Evolutionary conservation across 805 yeast species (phyloP), one percentile per base, ranked within the genome.

Genomic region (Candida sakaeoensis): DNA sequence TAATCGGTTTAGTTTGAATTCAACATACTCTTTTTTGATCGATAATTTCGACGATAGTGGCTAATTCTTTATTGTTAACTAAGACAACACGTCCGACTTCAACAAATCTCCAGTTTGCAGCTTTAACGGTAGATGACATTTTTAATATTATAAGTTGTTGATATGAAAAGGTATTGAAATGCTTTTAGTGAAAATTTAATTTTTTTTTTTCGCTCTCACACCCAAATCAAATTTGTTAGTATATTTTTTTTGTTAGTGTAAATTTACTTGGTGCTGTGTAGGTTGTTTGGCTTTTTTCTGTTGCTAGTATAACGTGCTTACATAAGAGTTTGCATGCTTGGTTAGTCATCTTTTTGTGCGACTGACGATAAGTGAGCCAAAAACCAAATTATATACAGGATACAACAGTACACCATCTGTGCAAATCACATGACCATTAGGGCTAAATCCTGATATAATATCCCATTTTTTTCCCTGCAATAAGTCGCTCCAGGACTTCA

Each of bases 31-130:
- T 86, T 82, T 88, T 90, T 82, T 93, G 96, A 82, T 93, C 98
- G 68, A 93, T 86, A 78, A 93, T 87, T 81, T 93, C 99, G 66
- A 90, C 98, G 65, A 93, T 83, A 69, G 95, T 77, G 64, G 98
- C 99, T 68, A 93, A 82, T 75, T 88, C 86, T 74, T 83, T 79
- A 83, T 80, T 79, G 69, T 66, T 55, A 69, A 91, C 70, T 68
- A 91, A 84, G 72, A 90, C 96, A 70, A 93, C 86, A 80, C 99
- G 96, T 74, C 99, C 99, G 69, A 90, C 86, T 82, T 91, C 96
- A 72, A 93, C 99, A 68, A 80, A 82, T 86, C 96, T 88, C 98
- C 98, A 93, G 91, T 86, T 86, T 72, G 95, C 79, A 71, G 95
- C 86, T 79, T 87, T 85, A 73, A 93, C 93, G 70, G 85, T 73